A percentile compares a stretch with the other conserved stretches of the same genome.
These are phyloP conservation scores for Candida peoriensis DNA, from an alignment of 805 yeast genomes.

Conservation along the genomic window DNA sequence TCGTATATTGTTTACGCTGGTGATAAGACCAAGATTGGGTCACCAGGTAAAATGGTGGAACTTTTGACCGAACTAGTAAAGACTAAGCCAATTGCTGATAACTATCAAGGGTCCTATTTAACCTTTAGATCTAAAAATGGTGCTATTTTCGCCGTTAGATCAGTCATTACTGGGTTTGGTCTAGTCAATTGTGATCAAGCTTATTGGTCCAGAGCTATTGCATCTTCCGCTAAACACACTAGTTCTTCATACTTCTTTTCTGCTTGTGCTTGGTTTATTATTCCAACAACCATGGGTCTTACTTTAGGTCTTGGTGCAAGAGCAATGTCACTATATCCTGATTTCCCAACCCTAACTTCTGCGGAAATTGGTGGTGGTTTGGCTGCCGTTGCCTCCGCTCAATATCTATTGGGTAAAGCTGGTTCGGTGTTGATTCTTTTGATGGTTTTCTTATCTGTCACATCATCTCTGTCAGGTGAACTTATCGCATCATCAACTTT, in stretches of 20 bases:
- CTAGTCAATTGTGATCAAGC: conserved; percentile 34
- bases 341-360: conserved; percentile 32
- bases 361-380: conserved; percentile 33
- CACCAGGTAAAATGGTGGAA: conserved; percentile 40
- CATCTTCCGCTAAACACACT: conserved; percentile 29
- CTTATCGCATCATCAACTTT: conserved; percentile 37
- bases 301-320: conserved; percentile 35
- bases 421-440: conserved; percentile 38
- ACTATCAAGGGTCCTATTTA: conserved; percentile 31
- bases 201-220: conserved; percentile 41
- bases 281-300: conserved; percentile 34
- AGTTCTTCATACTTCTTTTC: conserved; percentile 35
- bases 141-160: conserved; percentile 27
- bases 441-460: conserved; percentile 38
- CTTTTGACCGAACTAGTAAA: conserved; percentile 32
- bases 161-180: conserved; percentile 31
- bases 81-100: conserved; percentile 29
- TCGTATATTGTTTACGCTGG: conserved; percentile 18
- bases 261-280: conserved; percentile 34
- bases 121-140: conserved; percentile 33
- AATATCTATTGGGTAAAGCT: conserved; percentile 36
- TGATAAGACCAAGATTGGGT: conserved; percentile 19
- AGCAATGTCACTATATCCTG: conserved; percentile 28
- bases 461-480: conserved; percentile 38
- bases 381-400: conserved; percentile 36